phyloP scores from a whole-genome alignment of 2,329 filamentous ascomycete genomes.

The Pyricularia grisea region DNA sequence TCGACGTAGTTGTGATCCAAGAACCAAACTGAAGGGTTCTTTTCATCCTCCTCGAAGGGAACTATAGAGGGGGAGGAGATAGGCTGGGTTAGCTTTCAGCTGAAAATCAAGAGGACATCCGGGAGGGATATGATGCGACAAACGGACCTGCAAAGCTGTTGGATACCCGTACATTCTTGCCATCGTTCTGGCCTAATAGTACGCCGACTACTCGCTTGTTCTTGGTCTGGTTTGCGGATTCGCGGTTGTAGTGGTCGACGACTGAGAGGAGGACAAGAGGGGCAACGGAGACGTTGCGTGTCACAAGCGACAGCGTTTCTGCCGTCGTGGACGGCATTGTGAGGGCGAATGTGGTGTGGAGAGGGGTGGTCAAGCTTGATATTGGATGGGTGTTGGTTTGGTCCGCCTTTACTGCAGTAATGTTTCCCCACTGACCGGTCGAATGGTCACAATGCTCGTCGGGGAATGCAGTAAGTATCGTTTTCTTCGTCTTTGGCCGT shows the following conservation, averaged over 20 bases:
- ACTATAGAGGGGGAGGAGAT: conserved; percentile 41
- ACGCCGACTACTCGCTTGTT: conserved; percentile 89
- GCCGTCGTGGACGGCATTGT: conserved; percentile 93
- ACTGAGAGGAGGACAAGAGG: conserved; percentile 95
- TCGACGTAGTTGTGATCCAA: conserved; percentile 99
- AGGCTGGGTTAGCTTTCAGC: conserved; percentile 7
- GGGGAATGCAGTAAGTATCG: not conserved
- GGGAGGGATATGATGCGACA: conserved; percentile 13
- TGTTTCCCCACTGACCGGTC: not conserved
- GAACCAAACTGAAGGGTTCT: conserved; percentile 98
- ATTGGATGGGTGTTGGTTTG: not conserved
- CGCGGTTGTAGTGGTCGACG: conserved; percentile 96
- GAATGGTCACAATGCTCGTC: not conserved
- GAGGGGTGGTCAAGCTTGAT: not conserved
- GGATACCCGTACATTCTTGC: conserved; percentile 90
- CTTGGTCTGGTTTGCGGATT: conserved; percentile 74
- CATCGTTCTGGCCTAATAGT: conserved; percentile 88
- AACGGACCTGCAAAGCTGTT: conserved; percentile 92
- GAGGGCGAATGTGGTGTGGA: conserved; percentile 12
- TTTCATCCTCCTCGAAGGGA: conserved; percentile 97
- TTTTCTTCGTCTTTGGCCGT: not conserved
- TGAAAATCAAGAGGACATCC: not conserved
- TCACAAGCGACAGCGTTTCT: conserved; percentile 91
- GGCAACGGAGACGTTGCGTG: conserved; percentile 90
- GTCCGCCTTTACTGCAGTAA: not conserved